These are phyloP conservation scores for Claviceps digitariae DNA, from an alignment of 2,329 filamentous ascomycete genomes.

Conservation along the genomic window DNA sequence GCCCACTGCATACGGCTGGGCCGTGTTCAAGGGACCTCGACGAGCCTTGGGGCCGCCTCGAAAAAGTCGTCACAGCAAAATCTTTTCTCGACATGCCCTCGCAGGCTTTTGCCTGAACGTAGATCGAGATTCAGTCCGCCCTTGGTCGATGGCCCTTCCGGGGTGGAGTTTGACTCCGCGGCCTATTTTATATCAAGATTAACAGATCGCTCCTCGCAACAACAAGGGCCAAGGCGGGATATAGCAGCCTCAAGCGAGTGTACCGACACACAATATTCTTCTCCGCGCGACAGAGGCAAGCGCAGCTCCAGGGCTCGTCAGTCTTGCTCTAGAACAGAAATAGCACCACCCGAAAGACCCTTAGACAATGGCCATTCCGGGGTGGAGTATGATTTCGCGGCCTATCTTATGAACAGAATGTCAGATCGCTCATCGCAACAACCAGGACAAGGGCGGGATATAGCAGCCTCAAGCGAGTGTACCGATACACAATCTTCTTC, in stretches of 20 bases:
- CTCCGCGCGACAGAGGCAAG: too few species aligned
- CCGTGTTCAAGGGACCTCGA: slow-evolving; percentile 4
- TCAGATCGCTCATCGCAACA: not conserved
- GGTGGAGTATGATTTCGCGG: not conserved
- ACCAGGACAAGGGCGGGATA: not conserved
- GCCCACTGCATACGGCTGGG: slow-evolving; percentile 13
- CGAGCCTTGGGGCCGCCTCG: not conserved
- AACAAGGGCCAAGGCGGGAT: not conserved
- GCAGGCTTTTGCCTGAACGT: not conserved
- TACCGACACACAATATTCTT: not conserved
- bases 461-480: not conserved
- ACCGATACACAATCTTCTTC: not conserved
- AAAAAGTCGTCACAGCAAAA: not conserved
- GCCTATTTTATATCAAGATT: not conserved
- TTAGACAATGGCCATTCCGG: not conserved
- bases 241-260: not conserved
- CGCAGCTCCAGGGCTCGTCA: not conserved
- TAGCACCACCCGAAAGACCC: not conserved
- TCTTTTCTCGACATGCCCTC: not conserved
- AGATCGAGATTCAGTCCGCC: not conserved
- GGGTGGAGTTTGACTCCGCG: not conserved
- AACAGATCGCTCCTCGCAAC: not conserved
- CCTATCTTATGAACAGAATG: not conserved
- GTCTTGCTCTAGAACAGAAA: not conserved
- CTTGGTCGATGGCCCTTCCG: not conserved